Evolutionary conservation across 1,284 basidiomycete species (phyloP).

Genomic region (Austroboletus sp.): DNA sequence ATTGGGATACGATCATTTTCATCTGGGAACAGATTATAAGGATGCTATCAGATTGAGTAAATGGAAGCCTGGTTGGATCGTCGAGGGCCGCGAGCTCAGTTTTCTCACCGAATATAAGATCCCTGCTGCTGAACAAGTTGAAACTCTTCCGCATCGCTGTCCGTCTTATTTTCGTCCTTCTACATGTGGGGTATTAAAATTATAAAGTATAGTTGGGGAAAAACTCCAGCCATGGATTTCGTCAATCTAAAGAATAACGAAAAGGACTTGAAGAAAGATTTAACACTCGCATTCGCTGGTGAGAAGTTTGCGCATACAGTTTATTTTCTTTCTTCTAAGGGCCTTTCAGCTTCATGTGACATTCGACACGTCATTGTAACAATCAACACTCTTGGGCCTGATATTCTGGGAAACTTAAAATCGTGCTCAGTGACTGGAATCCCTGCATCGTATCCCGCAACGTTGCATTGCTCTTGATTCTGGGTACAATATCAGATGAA

Average conservation of each 20-base stretch:
- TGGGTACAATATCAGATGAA: conserved; percentile 30
- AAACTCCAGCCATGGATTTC: conserved; percentile 33
- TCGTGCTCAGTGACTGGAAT: conserved; percentile 36
- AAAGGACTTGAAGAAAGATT: conserved; percentile 25
- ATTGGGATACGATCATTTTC: neutral
- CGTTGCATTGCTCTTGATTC: conserved; percentile 35
- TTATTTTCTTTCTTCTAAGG: neutral
- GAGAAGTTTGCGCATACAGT: conserved; percentile 6
- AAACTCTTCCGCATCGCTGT: conserved; percentile 15
- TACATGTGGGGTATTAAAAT: conserved; percentile 1
- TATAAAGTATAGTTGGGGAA: conserved; percentile 16
- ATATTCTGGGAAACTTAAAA: conserved; percentile 23
- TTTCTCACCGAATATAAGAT: conserved; percentile 13
- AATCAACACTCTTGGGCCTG: conserved; percentile 21
- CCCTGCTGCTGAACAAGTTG: conserved; percentile 11
- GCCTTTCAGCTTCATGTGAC: conserved; percentile 21
- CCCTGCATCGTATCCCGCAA: conserved; percentile 32
- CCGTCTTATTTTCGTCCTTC: conserved; percentile 2
- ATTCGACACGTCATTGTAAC: conserved; percentile 24
- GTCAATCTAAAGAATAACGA: conserved; percentile 38
- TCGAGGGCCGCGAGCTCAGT: conserved; percentile 18
- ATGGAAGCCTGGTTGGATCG: conserved; percentile 25
- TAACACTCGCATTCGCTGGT: conserved; percentile 36
- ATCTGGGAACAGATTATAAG: conserved; percentile 21
- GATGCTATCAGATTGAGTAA: conserved; percentile 16